Base-by-base conservation (phyloP, 768 basidiomycete species). In the Naganishia vishniacii region DNA sequence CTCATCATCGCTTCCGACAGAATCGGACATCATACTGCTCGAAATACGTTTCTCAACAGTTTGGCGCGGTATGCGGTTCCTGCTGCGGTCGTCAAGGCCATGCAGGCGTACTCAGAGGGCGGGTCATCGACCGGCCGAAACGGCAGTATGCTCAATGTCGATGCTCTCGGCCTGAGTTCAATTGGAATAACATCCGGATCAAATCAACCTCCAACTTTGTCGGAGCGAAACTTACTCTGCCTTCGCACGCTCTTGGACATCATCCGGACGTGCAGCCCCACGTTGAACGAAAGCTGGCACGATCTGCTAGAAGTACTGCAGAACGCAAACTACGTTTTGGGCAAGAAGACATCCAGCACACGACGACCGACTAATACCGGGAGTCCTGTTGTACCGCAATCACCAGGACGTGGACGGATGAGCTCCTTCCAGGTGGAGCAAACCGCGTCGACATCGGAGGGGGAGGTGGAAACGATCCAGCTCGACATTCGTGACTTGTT, bases 1-100 rank as follows among this genome's bases (percentile, higher is more conserved):
- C 40, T 63, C 20, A 56, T 63, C 41, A 28, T 47, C 12, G 48
- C 46, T 15, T 51, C 62, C 2, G 62, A 63, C 25, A n/a, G 44
- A 28, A 26, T 51, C 1, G 25, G 40, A 12, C 62, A 51, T 18
- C 42, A 45, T 23, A 97, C 91, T 0, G 91, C 93, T 0, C 84
- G 94, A 20, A 92, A 97, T 66, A 93, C 94, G 0, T 92, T 99
- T 79, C 84, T 97, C 72, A 88, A 85, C 23, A 87, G 84, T 49
- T 82, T 99, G 16, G 84, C 89, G n/a, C 91, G 92, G 73, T 86
- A 89, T 64, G 88, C 92, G 0, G 88, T 97, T n/a, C 94, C 94
- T 0, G 83, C 89, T 0, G 82, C 87, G 2, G 88, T 97, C 12
- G 89, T 99, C 0, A 88, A 89, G 0, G 86, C 87, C 68, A 77